These are phyloP conservation scores for Mangifera indica DNA, from an alignment of 345 rosid species.

Conservation along the genomic window DNA sequence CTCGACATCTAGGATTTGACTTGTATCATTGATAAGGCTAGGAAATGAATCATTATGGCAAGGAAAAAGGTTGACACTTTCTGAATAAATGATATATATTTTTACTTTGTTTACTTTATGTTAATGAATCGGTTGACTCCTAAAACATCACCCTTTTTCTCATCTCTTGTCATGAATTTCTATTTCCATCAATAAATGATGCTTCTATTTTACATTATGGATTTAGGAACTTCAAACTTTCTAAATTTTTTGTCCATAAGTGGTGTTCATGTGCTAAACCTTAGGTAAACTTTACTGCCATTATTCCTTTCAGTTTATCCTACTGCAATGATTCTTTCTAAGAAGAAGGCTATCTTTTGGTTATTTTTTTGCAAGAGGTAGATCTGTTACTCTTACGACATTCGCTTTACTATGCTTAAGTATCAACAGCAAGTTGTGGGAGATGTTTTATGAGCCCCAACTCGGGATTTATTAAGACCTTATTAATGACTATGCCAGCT, in stretches of 20 bases:
- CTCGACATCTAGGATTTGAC: no score
- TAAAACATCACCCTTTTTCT: no score
- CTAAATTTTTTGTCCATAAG: not conserved
- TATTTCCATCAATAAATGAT: not conserved
- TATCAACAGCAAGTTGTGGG: not conserved
- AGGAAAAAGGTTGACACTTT: no score
- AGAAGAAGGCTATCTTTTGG: conserved; percentile 2
- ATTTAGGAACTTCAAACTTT: not conserved
- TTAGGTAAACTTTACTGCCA: not conserved
- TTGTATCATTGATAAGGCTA: no score
- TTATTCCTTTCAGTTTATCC: not conserved
- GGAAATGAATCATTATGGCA: no score
- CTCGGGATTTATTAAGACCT: not conserved
- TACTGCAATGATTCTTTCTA: not conserved
- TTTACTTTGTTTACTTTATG: no score
- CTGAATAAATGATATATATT: no score
- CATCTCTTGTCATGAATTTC: not conserved
- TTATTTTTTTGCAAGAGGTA: not conserved
- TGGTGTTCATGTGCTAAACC: not conserved
- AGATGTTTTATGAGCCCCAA: not conserved
- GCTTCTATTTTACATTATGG: not conserved
- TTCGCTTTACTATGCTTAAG: not conserved
- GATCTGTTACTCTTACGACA: not conserved
- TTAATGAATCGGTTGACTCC: no score
- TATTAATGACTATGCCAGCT: not conserved